phyloP scores from a whole-genome alignment of 352 stramenopile genomes.

The Globisporangium cederbergense region DNA sequence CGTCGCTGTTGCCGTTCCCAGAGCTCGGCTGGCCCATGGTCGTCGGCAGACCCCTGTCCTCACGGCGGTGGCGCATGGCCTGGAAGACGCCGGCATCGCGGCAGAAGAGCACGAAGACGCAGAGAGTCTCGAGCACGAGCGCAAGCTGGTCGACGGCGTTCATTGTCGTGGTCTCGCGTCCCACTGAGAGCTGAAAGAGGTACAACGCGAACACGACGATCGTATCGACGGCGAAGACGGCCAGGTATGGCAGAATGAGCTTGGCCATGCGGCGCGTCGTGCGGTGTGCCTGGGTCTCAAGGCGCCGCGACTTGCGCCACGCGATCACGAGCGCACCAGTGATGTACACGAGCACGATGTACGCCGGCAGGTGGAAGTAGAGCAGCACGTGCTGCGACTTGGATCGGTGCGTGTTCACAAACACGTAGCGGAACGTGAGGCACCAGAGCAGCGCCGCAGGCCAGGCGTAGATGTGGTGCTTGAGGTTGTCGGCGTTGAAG shows the following conservation, averaged over 20 bases:
- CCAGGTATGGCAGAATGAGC: constrained; percentile 76
- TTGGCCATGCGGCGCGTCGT: constrained; percentile 83
- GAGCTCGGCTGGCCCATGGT: constrained; percentile 24
- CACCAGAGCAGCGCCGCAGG: constrained; percentile 64
- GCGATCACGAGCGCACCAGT: constrained; percentile 46
- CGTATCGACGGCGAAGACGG: constrained; percentile 56
- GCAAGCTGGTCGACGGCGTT: constrained; percentile 71
- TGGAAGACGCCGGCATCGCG: constrained; percentile 66
- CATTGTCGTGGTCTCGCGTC: constrained; percentile 33
- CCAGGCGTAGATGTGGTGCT: constrained; percentile 83
- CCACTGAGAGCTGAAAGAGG: constrained; percentile 31
- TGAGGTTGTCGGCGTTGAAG: constrained; percentile 83
- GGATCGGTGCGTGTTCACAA: constrained; percentile 26
- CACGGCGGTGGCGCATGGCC: constrained; percentile 21
- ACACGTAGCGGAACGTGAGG: constrained; percentile 61
- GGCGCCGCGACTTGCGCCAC: constrained; percentile 63
- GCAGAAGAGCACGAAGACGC: constrained; percentile 73
- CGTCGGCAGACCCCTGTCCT: constrained; percentile 13
- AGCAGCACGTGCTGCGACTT: constrained; percentile 50
- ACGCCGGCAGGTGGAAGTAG: constrained; percentile 65
- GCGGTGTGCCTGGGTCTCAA: constrained; percentile 73
- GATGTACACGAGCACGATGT: constrained; percentile 72
- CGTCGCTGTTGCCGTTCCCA: background rate
- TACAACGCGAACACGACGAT: constrained; percentile 51
- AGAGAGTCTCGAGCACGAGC: constrained; percentile 67